Percentiles rank a stretch among this genome's conserved stretches.
These are phyloP conservation scores for Lagerstroemia speciosa DNA, from an alignment of 345 rosid genomes.

Conservation along the genomic window DNA sequence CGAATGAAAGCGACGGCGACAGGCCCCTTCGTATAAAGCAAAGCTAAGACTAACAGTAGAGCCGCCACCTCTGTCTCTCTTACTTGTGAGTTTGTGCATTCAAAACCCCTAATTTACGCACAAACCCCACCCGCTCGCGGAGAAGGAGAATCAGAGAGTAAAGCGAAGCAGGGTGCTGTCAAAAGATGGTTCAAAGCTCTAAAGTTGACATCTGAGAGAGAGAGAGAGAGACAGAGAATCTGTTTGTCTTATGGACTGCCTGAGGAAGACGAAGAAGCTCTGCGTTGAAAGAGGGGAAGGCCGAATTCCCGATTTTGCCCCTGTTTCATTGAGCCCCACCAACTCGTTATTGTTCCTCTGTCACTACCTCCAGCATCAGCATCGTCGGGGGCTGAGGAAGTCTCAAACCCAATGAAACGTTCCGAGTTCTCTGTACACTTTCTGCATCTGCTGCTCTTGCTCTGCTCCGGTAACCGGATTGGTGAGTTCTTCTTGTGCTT, in stretches of 20 bases:
- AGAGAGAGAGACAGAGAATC: slow-evolving; percentile 8
- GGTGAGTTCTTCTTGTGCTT: slow-evolving; percentile 35
- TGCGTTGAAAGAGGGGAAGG: slow-evolving; percentile 11
- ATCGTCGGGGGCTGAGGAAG: slow-evolving; percentile 2
- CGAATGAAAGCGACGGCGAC: not conserved
- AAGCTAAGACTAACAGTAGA: not conserved
- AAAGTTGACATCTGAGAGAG: slow-evolving; percentile 1
- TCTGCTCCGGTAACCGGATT: slow-evolving; percentile 27
- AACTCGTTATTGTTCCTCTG: slow-evolving; percentile 1
- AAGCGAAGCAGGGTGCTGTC: not conserved
- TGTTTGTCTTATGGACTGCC: slow-evolving; percentile 25
- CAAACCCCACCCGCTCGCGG: not conserved
- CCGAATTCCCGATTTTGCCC: slow-evolving; percentile 4
- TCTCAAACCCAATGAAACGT: slow-evolving; percentile 32
- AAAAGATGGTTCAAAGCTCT: slow-evolving; percentile 5
- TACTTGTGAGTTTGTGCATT: not conserved
- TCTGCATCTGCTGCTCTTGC: slow-evolving; percentile 25
- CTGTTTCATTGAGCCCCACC: slow-evolving; percentile 5
- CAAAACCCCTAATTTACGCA: not conserved
- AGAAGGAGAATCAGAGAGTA: not conserved
- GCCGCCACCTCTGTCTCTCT: not conserved
- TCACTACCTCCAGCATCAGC: not conserved
- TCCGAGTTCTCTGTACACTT: slow-evolving; percentile 12
- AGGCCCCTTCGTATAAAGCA: not conserved
- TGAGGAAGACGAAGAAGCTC: slow-evolving; percentile 10